These are phyloP conservation scores for Ophiocordyceps unilateralis DNA, from an alignment of 2,329 filamentous ascomycete species.

Conservation along the genomic window DNA sequence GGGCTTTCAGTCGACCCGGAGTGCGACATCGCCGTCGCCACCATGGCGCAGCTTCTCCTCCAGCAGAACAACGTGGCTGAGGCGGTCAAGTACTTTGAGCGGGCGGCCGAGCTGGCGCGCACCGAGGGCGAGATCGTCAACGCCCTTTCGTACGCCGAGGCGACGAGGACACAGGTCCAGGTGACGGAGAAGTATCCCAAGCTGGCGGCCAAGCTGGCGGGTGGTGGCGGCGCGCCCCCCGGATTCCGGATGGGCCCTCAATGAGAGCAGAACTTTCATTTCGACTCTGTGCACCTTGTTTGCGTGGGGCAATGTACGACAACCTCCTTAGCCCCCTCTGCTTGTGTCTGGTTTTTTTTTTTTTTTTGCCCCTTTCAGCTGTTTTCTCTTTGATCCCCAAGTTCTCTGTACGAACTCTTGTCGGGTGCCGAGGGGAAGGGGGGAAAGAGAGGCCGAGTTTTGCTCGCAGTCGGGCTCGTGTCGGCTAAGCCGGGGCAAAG, in stretches of 20 bases:
- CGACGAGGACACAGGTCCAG: constrained; percentile 87
- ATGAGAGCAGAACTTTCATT: constrained; percentile 4
- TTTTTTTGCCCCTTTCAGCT: too few species aligned
- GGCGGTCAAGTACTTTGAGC: constrained; percentile 91
- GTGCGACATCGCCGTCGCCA: constrained; percentile 95
- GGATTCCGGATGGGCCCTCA: constrained; percentile 19
- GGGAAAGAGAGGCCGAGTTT: too few species aligned
- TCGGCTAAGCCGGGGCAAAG: not conserved
- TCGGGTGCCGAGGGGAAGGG: too few species aligned
- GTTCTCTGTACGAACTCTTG: too few species aligned
- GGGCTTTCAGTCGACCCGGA: constrained; percentile 83
- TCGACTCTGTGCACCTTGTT: not conserved
- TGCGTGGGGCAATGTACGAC: too few species aligned
- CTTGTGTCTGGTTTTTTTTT: too few species aligned
- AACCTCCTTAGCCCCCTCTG: too few species aligned
- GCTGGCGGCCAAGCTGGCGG: constrained; percentile 49
- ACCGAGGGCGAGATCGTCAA: constrained; percentile 95
- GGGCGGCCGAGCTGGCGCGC: constrained; percentile 80
- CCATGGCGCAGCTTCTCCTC: constrained; percentile 91
- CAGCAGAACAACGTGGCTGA: constrained; percentile 96
- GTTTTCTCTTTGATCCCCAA: too few species aligned
- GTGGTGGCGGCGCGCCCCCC: constrained; percentile 15
- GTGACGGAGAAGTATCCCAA: constrained; percentile 77
- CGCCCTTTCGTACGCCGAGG: constrained; percentile 90
- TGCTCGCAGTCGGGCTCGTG: too few species aligned